Conservation (phyloP, 164 flowering plant genomes). For the Annona squamosa region DNA sequence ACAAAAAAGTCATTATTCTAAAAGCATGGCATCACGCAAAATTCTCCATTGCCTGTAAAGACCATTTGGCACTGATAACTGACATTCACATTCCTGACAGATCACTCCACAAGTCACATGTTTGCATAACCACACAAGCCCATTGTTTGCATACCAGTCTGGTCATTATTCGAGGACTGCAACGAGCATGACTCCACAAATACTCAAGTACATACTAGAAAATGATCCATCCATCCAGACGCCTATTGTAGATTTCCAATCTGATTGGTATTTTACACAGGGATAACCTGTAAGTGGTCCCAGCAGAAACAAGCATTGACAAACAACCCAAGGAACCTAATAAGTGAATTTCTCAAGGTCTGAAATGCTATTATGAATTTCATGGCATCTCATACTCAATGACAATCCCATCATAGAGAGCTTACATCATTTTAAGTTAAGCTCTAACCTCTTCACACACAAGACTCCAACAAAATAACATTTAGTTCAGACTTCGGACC, state of each 20-base stretch:
- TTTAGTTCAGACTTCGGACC: background rate
- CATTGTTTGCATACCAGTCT: background rate
- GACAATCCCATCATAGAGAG: background rate
- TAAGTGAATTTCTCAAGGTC: background rate
- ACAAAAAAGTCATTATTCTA: background rate
- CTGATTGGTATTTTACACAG: background rate
- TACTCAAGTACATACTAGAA: background rate
- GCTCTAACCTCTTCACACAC: background rate
- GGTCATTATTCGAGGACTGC: background rate
- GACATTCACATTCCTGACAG: background rate
- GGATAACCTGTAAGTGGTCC: background rate
- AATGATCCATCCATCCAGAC: background rate
- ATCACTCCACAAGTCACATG: background rate
- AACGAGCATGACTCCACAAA: background rate
- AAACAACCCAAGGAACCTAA: background rate
- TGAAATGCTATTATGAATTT: no score
- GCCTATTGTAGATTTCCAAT: background rate
- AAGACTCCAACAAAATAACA: background rate
- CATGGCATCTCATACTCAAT: background rate
- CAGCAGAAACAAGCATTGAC: background rate
- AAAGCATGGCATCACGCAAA: background rate
- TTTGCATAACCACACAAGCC: no score
- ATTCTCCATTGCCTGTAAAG: background rate
- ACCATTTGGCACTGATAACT: background rate
- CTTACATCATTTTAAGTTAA: background rate